Evolutionary conservation across 1,139 yeast species (phyloP).

Genomic region (Yamadazyma dushanensis): DNA sequence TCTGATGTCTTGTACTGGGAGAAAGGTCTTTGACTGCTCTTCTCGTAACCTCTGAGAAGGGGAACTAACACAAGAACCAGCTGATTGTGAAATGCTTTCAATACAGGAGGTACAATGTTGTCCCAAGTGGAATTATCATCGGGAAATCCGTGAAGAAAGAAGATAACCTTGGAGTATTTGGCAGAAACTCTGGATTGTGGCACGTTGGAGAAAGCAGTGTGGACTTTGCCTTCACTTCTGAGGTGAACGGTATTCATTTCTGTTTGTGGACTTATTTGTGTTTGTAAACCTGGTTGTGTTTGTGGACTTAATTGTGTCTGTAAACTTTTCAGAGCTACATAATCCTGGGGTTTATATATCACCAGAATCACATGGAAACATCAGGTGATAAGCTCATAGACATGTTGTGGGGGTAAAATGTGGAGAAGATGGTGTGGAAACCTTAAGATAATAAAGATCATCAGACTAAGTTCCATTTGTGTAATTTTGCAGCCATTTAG

Average conservation of each 20-base stretch:
- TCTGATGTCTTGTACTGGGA: constrained; percentile 26
- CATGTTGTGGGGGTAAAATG: no score
- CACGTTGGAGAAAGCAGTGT: constrained; percentile 13
- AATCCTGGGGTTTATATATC: no score
- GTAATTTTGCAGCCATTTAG: no score
- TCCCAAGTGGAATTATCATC: constrained; percentile 36
- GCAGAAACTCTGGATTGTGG: constrained; percentile 7
- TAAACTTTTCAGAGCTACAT: no score
- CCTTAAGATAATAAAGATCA: no score
- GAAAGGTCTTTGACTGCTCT: constrained; percentile 30
- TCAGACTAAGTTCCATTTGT: no score
- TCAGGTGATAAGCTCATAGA: no score
- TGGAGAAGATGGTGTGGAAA: no score
- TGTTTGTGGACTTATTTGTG: no score
- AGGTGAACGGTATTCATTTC: constrained; percentile 10
- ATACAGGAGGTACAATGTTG: constrained; percentile 25
- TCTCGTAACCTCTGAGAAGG: constrained; percentile 43
- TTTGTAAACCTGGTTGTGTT: background rate
- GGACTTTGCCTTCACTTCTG: constrained; percentile 11
- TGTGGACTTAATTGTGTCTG: no score
- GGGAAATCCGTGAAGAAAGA: constrained; percentile 47
- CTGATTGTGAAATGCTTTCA: constrained; percentile 19
- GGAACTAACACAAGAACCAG: constrained; percentile 36
- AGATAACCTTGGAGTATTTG: constrained; percentile 26
- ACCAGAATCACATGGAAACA: no score